Evolutionary conservation across 805 yeast genomes (phyloP).

Genomic region (Ogataea nakhonphanomensis): DNA sequence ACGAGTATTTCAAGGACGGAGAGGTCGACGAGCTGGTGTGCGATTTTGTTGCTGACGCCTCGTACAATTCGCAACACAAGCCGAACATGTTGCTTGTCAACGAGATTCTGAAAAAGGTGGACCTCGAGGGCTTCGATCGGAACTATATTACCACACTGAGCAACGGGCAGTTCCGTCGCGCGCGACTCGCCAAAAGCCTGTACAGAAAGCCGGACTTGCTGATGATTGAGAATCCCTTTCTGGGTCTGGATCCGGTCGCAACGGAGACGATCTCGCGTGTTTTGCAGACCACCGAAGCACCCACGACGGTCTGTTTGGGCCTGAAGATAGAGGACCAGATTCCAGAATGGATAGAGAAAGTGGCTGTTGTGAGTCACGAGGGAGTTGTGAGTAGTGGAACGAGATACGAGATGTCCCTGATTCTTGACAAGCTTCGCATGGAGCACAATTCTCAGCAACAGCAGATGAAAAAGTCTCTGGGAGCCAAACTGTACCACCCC

Average conservation of each 20-base stretch:
- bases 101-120: constrained; percentile 45
- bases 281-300: constrained; percentile 31
- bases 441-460: constrained; percentile 25
- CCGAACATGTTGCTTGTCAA: constrained; percentile 38
- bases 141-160: constrained; percentile 85
- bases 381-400: constrained; percentile 55
- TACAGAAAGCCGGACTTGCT: constrained; percentile 61
- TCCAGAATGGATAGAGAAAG: constrained; percentile 77
- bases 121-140: constrained; percentile 52
- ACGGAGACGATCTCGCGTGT: constrained; percentile 55
- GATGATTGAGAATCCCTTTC: constrained; percentile 85
- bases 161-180: constrained; percentile 92
- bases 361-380: constrained; percentile 55
- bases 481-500: constrained; percentile 10
- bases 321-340: constrained; percentile 69
- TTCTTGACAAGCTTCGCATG: constrained; percentile 23
- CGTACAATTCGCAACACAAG: constrained; percentile 40
- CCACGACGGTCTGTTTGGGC: constrained; percentile 68
- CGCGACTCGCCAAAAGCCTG: constrained; percentile 76
- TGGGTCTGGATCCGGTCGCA: constrained; percentile 84
- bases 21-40: constrained; percentile 72
- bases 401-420: constrained; percentile 26
- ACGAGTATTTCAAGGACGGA: constrained; percentile 76
- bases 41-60: constrained; percentile 55
- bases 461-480: constrained; percentile 10